Percentiles rank a stretch among this genome's conserved stretches.
These are phyloP conservation scores for Exophiala sp. DNA, from an alignment of 2,329 filamentous ascomycete species.

Conservation along the genomic window DNA sequence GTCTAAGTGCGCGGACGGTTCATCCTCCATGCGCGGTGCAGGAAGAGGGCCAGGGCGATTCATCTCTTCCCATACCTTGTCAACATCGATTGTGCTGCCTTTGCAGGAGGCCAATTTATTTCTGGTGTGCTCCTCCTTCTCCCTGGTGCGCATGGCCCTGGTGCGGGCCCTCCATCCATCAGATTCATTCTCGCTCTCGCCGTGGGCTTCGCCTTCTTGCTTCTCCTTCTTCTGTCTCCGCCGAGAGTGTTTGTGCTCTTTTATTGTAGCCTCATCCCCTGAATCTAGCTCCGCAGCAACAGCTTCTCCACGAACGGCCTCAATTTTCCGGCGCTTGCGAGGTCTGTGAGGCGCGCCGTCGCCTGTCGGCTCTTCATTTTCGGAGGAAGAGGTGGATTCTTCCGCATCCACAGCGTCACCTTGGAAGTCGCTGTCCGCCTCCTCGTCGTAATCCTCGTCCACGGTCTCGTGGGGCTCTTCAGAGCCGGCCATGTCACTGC, in stretches of 20 bases:
- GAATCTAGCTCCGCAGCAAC: constrained; percentile 46
- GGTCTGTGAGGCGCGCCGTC: constrained; percentile 6
- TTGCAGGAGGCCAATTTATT: constrained; percentile 43
- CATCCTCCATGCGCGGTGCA: constrained; percentile 13
- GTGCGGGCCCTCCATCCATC: constrained; percentile 42
- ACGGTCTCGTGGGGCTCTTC: constrained; percentile 9
- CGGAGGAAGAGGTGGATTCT: constrained; percentile 16
- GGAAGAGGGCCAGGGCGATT: constrained; percentile 34
- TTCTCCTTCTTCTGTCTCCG: constrained; percentile 38
- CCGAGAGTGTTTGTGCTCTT: constrained; percentile 38
- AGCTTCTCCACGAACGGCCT: constrained; percentile 26
- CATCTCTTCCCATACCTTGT: constrained; percentile 51
- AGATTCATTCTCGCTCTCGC: constrained; percentile 33
- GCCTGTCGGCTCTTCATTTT: constrained; percentile 11
- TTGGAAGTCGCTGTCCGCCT: constrained; percentile 29
- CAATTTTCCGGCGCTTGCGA: constrained; percentile 24
- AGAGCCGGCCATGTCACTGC: constrained; percentile 10
- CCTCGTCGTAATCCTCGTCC: constrained; percentile 29
- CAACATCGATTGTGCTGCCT: constrained; percentile 51
- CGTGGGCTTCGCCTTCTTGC: constrained; percentile 32
- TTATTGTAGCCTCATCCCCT: constrained; percentile 53
- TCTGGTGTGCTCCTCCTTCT: constrained; percentile 46
- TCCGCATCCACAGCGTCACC: constrained; percentile 12
- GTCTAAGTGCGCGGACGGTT: constrained; percentile 14
- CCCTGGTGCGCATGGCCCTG: constrained; percentile 46